Conservation (phyloP, 208 protist genomes). For the Balamuthia mandrillaris region DNA sequence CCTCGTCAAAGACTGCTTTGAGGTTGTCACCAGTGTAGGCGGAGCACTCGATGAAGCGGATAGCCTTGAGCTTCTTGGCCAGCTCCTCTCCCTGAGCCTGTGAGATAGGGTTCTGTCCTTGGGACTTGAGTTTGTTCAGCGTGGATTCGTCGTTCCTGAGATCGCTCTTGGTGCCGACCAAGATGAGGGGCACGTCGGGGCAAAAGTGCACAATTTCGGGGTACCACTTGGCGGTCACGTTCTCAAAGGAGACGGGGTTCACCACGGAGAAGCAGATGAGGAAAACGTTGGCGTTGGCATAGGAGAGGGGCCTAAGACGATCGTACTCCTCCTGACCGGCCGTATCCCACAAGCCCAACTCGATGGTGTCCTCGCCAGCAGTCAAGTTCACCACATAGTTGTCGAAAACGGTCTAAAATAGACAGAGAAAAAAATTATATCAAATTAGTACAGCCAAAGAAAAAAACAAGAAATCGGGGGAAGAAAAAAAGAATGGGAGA, state of each 20-base stretch:
- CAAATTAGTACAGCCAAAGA: not conserved
- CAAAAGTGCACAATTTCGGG: constrained; percentile 56
- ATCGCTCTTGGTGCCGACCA: constrained; percentile 70
- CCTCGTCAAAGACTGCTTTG: constrained; percentile 79
- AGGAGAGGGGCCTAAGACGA: constrained; percentile 81
- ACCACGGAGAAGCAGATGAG: constrained; percentile 80
- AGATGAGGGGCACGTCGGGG: constrained; percentile 56
- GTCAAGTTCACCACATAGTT: constrained; percentile 77
- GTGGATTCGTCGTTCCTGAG: constrained; percentile 59
- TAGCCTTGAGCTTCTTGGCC: constrained; percentile 73
- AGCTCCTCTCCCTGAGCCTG: constrained; percentile 65
- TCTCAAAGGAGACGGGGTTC: constrained; percentile 66
- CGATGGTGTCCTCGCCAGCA: constrained; percentile 64
- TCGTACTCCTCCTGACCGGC: constrained; percentile 64
- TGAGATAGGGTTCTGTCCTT: constrained; percentile 64
- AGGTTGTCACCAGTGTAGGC: constrained; percentile 75
- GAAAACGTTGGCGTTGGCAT: constrained; percentile 77
- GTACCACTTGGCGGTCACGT: constrained; percentile 61
- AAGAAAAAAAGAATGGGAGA: not conserved
- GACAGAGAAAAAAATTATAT: not conserved
- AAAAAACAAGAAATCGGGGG: not conserved
- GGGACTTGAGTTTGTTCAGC: constrained; percentile 54
- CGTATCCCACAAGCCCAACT: constrained; percentile 75
- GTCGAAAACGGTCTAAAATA: constrained; percentile 30
- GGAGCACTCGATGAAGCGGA: constrained; percentile 85